These are phyloP conservation scores for Lentinus polychrous DNA, from an alignment of 1,284 basidiomycete species.

Conservation along the genomic window DNA sequence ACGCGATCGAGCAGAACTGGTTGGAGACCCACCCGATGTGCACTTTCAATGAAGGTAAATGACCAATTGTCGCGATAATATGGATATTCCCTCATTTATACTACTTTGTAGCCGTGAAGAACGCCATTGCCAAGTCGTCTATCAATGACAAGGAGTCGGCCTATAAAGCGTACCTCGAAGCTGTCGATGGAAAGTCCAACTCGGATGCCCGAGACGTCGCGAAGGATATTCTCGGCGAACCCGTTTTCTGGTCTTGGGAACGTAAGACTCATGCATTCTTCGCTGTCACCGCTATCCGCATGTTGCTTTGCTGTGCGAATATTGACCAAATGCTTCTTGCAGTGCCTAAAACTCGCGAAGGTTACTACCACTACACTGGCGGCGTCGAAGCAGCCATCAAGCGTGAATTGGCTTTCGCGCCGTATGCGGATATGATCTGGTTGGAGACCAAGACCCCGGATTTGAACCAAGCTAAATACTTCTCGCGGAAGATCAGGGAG, in stretches of 20 bases:
- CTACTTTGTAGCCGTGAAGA: conserved; percentile 46
- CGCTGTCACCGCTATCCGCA: neutral
- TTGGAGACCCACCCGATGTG: conserved; percentile 63
- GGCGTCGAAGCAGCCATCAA: conserved; percentile 82
- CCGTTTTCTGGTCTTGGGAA: conserved; percentile 85
- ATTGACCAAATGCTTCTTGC: neutral
- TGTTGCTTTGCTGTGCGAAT: neutral
- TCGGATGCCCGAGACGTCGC: conserved; percentile 69
- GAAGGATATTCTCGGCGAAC: conserved; percentile 61
- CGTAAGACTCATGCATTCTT: conserved; percentile 37
- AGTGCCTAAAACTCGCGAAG: conserved; percentile 87
- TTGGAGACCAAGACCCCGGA: conserved; percentile 87
- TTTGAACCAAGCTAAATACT: conserved; percentile 72
- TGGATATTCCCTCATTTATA: conserved; percentile 1
- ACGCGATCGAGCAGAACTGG: conserved; percentile 77
- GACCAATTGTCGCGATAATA: neutral
- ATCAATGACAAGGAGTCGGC: conserved; percentile 52
- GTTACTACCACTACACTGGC: conserved; percentile 87
- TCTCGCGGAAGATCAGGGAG: conserved; percentile 72
- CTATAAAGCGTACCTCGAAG: conserved; percentile 51
- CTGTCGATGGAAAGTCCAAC: conserved; percentile 66
- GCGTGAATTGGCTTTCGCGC: conserved; percentile 74
- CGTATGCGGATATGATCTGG: conserved; percentile 83
- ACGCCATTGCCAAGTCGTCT: conserved; percentile 40
- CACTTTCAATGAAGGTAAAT: conserved; percentile 78